Evolutionary conservation across 352 stramenopile genomes (phyloP).

Genomic region (Phytopythium chamaehyphon): DNA sequence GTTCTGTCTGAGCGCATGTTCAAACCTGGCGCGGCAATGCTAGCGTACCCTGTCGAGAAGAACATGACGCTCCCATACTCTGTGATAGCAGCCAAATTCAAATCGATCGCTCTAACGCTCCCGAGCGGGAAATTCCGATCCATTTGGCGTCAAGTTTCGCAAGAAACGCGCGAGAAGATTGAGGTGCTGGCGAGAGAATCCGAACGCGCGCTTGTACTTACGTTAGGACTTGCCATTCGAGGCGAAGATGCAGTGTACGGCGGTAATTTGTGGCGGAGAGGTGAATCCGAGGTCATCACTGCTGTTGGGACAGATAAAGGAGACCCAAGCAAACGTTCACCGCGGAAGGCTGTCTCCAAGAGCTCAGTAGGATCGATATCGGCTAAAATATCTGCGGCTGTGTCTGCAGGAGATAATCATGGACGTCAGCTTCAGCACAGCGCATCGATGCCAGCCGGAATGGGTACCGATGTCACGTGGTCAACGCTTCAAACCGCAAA

Average conservation of each 20-base stretch:
- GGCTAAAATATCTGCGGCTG: not conserved
- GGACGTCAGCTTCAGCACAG: constrained; percentile 12
- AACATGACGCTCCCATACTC: constrained; percentile 26
- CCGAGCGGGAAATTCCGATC: constrained; percentile 48
- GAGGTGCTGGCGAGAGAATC: constrained; percentile 32
- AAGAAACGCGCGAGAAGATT: constrained; percentile 17
- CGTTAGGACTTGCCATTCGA: constrained; percentile 22
- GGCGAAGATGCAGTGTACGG: constrained; percentile 2
- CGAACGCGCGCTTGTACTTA: constrained; percentile 28
- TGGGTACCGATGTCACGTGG: constrained; percentile 32
- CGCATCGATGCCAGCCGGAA: constrained; percentile 15
- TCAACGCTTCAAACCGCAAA: constrained; percentile 41
- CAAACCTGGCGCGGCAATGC: constrained; percentile 32
- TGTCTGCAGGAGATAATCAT: not conserved
- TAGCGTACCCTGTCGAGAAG: constrained; percentile 28
- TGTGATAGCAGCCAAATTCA: constrained; percentile 41
- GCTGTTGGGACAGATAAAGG: not conserved
- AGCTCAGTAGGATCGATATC: not conserved
- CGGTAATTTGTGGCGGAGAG: constrained; percentile 4
- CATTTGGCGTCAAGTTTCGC: constrained; percentile 38
- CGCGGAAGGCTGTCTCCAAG: not conserved
- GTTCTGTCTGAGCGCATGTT: constrained; percentile 42
- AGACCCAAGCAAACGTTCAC: not conserved
- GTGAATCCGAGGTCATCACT: not conserved
- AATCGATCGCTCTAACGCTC: constrained; percentile 51